Conservation (phyloP, 2,329 filamentous ascomycete genomes). For the Colletotrichum tropicicola region DNA sequence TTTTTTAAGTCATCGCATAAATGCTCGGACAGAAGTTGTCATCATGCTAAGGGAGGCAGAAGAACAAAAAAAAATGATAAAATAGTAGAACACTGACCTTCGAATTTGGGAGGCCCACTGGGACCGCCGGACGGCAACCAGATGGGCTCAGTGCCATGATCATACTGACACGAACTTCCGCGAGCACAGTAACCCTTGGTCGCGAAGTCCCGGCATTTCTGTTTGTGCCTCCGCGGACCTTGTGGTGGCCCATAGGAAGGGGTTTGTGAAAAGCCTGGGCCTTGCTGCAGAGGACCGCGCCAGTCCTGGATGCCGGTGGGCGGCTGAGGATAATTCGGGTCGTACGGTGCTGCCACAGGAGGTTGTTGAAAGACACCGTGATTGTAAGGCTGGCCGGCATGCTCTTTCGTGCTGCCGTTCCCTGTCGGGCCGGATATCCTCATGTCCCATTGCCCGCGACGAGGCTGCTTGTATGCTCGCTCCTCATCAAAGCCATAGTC, state of each 20-base stretch:
- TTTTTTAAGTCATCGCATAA: conserved; percentile 32
- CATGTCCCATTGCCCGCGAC: conserved; percentile 56
- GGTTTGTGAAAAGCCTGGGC: neutral
- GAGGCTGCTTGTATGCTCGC: conserved; percentile 67
- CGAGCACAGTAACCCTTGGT: conserved; percentile 76
- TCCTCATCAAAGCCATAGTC: conserved; percentile 40
- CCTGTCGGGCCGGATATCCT: conserved; percentile 33
- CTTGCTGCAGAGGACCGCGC: neutral
- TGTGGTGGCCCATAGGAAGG: neutral
- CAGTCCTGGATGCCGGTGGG: conserved; percentile 12
- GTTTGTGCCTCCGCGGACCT: conserved; percentile 44
- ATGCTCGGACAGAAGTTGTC: conserved; percentile 32
- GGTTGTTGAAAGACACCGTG: conserved; percentile 2
- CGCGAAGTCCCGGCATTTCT: conserved; percentile 76
- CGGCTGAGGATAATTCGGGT: conserved; percentile 53
- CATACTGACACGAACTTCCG: conserved; percentile 73
- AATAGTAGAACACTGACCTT: conserved; percentile 10
- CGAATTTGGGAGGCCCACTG: conserved; percentile 8
- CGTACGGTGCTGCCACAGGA: conserved; percentile 54
- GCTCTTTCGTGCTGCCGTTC: neutral
- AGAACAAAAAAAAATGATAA: neutral
- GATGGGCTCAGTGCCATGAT: conserved; percentile 63
- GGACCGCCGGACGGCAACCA: conserved; percentile 16
- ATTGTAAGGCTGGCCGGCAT: neutral
- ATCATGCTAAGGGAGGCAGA: conserved; percentile 25